Conservation (phyloP, 441 rosid genomes). For the Theobroma grandiflorum region DNA sequence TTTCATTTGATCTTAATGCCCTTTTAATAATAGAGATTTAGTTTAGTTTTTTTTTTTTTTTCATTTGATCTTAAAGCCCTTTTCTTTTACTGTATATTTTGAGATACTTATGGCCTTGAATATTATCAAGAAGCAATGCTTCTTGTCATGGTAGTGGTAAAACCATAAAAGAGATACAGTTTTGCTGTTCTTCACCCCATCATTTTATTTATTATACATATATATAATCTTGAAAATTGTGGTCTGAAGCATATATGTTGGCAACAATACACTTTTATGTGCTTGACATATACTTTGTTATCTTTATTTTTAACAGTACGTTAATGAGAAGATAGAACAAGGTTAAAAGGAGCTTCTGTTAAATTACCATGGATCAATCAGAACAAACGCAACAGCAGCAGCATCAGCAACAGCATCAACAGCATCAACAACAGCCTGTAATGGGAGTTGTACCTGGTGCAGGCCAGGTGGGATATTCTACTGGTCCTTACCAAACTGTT, state of each 20-base stretch:
- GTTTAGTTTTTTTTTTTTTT: background rate
- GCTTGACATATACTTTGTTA: background rate
- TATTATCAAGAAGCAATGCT: background rate
- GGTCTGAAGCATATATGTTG: background rate
- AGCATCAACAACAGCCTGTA: constrained; percentile 54
- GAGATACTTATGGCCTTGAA: background rate
- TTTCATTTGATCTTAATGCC: background rate
- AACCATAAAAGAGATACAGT: background rate
- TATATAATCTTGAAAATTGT: background rate
- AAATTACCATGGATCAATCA: constrained; percentile 59
- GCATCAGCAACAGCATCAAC: constrained; percentile 45
- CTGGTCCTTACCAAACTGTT: constrained; percentile 57
- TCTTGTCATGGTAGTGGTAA: background rate
- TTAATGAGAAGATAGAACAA: constrained; percentile 15
- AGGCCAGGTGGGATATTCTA: constrained; percentile 48
- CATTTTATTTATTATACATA: background rate
- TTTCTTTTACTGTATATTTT: background rate
- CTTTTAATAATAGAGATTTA: background rate
- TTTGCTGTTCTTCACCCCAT: background rate
- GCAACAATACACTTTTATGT: background rate
- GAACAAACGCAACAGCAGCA: constrained; percentile 41
- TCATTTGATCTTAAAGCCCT: background rate
- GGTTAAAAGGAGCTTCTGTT: background rate
- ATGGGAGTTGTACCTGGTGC: constrained; percentile 53
- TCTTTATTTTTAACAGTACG: background rate